Evolutionary conservation across 2,329 filamentous ascomycete genomes (phyloP), one percentile per base, ranked within the genome.

Genomic region (Stagonosporopsis rhizophila): DNA sequence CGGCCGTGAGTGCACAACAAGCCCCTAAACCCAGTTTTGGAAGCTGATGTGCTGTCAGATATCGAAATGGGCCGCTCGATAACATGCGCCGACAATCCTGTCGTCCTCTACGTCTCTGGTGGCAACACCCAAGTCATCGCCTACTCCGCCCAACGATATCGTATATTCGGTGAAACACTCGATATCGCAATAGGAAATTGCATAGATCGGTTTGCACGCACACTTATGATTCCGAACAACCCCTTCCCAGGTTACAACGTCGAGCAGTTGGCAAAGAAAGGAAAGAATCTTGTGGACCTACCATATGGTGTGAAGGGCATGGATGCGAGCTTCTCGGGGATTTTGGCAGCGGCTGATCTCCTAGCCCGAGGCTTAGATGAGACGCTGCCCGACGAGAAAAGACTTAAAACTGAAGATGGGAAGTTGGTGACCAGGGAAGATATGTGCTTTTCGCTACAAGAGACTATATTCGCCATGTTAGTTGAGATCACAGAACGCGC

Each of bases 181-280:
- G 95, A 99, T 74, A 98, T 98, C 64, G 95, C 95, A 14, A 94
- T 99, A 11, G 95, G 95, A 4, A 99, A 99, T 79, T 98, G 95
- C 75, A 86, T 99, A 42, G 95, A 99, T 77, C 87, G 95, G 30
- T 98, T 99, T 75, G 95, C 95, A 28, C 87, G 95, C 67, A 96
- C 93, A 3, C 83, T 99, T 44, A 85, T 85, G 66, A 97, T 99
- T 72, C 89, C 89, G 74, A 99, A 99, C 75, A 94, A 99, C 75
- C 95, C 95, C 0, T 95, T 95, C 1, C 95, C 95, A 0, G 95
- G 95, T 1, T 97, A 98, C 78, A 99, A 99, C 74, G 97, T 99
- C 66, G 95, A 99, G 80, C 91, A 96, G 78, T 81, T 98, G 45
- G 95, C 95, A 65, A 88, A 89, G 75, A 87, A 88, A 50, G 86